Base-by-base conservation (phyloP, 768 basidiomycete genomes). In the Agaricus blazei region DNA sequence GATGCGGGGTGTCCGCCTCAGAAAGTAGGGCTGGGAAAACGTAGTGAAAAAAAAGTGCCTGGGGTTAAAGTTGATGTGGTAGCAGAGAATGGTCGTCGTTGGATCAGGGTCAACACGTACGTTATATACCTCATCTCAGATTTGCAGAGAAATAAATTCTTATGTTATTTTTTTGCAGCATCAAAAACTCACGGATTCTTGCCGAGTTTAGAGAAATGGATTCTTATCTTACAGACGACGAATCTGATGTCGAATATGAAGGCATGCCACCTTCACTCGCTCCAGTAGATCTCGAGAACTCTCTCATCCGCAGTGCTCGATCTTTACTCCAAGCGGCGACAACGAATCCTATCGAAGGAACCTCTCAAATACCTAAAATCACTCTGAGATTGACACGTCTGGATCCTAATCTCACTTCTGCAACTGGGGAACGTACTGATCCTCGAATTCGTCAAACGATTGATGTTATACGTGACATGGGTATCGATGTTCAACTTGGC, bases 71-170 rank as follows among this genome's bases (percentile, higher is more conserved):
- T 95, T 0, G 93, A 95, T 62, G 75, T 94, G 12, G 83, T 93
- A 12, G 85, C 85, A 1, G 82, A 88, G 23, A 80, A 83, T 42
- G 92, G 93, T 1, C 72, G 78, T 24, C 71, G 74, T 3, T 96
- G 93, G 93, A 84, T 91, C 40, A 80, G 91, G 61, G 80, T 94
- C 36, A 94, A 93, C 69, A 93, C 92, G 92, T 92, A 64, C 65
- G 87, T 81, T 52, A 11, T 19, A 31, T 4, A 19, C 29, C 11
- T 46, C 51, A 54, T 51, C 52, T 42, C 49, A 40, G 54, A 41
- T 48, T 5, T 36, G n/a, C 27, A 19, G 34, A 38, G 24, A 49
- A 4, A 26, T 23, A 12, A 31, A n/a, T 12, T 9, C 36, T 15
- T 27, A 12, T 28, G n/a, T 48, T 36, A 2, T 48, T 11, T 5